Evolutionary conservation across 352 stramenopile genomes (phyloP), one percentile per base, ranked within the genome.

Genomic region (Halophytophthora batemanensis): DNA sequence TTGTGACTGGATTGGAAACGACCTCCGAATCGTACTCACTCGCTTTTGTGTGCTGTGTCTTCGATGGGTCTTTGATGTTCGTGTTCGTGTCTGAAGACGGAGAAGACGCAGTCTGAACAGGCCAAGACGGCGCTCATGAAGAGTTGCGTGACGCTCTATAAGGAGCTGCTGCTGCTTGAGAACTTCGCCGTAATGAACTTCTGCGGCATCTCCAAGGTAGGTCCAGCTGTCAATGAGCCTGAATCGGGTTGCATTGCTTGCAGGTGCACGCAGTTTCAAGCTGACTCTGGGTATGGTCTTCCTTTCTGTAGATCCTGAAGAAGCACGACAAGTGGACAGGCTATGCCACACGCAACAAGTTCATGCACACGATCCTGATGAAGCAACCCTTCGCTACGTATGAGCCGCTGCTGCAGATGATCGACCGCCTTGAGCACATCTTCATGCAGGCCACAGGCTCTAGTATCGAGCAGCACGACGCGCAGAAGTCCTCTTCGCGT

Each of bases 301-400:
- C 41, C 25, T 4, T 31, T 42, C 14, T 51, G 11, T 31, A 87
- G 82, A 95, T 95, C 48, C 67, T 95, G 29, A 95, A 95, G 46
- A 95, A 95, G 55, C 85, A 95, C 55, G 85, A 95, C 72, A 93
- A 93, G 58, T 95, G 85, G 85, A 95, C 85, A n/a, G 85, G 85
- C 40, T 95, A 95, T 53, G 82, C 82, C n/a, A 95, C 85, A 23
- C 82, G 85, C 23, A 85, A 89, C 62, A 95, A 95, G 65, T 95
- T 93, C 48, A 92, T 95, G 78, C 77, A 88, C 53, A 90, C 79
- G 56, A 92, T 95, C 49, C 61, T 95, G 45, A 95, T 92, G 76
- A 92, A 92, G 62, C 85, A 95, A 56, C 81, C 82, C 0, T 95
- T 95, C 42, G 81, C 85, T 4, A 92, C 82, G 38, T 95, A 93